Conservation (phyloP, 352 stramenopile species). For the Globisporangium polare region DNA sequence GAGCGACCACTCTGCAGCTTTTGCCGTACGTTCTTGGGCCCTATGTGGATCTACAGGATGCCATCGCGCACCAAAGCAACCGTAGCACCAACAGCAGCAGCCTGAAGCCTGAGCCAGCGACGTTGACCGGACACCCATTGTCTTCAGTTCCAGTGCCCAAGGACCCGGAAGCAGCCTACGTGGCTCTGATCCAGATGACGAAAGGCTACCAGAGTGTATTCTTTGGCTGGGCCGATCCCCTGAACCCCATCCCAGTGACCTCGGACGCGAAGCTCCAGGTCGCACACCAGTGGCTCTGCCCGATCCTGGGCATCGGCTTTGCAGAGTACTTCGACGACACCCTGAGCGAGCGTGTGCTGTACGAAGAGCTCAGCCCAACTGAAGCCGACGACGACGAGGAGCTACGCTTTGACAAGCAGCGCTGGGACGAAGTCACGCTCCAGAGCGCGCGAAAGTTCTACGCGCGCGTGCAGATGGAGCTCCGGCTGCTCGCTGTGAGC, state of each 20-base stretch:
- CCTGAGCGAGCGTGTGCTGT: background rate
- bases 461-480: background rate
- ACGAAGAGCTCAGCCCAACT: background rate
- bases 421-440: background rate
- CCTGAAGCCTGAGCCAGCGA: background rate
- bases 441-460: background rate
- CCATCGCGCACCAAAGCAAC: background rate
- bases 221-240: background rate
- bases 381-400: background rate
- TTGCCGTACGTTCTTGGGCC: background rate
- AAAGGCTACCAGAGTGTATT: background rate
- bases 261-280: background rate
- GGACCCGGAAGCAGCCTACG: background rate
- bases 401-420: background rate
- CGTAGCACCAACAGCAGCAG: background rate
- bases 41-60: background rate
- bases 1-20: background rate
- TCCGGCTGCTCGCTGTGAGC: background rate
- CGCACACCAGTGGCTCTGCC: background rate
- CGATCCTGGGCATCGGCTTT: background rate
- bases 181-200: background rate
- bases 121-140: background rate
- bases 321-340: background rate
- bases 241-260: background rate
- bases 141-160: background rate